Percentiles rank a stretch among this genome's conserved stretches.
These are phyloP conservation scores for Suillus lakei DNA, from an alignment of 768 basidiomycete species.

Conservation along the genomic window DNA sequence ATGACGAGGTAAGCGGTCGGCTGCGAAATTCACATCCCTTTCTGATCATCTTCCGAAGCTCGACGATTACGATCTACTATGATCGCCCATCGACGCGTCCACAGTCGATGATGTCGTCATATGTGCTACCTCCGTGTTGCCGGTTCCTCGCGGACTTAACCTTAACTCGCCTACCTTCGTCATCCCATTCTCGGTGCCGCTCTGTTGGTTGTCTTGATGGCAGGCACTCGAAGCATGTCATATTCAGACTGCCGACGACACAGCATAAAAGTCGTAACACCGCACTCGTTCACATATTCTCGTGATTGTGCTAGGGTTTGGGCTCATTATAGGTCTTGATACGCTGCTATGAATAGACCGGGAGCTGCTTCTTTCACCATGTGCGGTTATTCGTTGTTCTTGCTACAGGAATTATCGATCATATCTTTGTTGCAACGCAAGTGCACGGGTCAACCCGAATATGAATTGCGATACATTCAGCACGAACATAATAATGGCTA, in stretches of 20 bases:
- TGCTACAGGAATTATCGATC: not conserved
- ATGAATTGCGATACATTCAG: not conserved
- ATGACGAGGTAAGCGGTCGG: constrained; percentile 75
- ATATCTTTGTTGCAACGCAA: constrained; percentile 26
- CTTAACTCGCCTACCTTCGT: constrained; percentile 4
- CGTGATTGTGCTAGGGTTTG: constrained; percentile 1
- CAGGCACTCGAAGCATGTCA: not conserved
- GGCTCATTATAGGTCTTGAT: not conserved
- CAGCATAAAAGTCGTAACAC: not conserved
- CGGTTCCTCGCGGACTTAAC: constrained; percentile 8
- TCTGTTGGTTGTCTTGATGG: not conserved
- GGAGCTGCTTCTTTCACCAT: not conserved
- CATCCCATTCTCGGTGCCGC: constrained; percentile 4
- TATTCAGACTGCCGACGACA: constrained; percentile 6
- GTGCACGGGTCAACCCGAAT: not conserved
- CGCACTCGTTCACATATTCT: constrained; percentile 1
- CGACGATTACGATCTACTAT: constrained; percentile 93
- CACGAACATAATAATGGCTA: not conserved
- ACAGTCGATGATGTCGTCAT: not conserved
- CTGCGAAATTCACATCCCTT: not conserved
- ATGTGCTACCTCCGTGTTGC: not conserved
- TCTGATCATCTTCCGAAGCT: constrained; percentile 54
- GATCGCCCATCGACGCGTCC: constrained; percentile 18
- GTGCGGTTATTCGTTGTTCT: not conserved
- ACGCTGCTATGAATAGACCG: not conserved